Conservation (phyloP, 768 basidiomycete species). For the Termitomyces sp. region DNA sequence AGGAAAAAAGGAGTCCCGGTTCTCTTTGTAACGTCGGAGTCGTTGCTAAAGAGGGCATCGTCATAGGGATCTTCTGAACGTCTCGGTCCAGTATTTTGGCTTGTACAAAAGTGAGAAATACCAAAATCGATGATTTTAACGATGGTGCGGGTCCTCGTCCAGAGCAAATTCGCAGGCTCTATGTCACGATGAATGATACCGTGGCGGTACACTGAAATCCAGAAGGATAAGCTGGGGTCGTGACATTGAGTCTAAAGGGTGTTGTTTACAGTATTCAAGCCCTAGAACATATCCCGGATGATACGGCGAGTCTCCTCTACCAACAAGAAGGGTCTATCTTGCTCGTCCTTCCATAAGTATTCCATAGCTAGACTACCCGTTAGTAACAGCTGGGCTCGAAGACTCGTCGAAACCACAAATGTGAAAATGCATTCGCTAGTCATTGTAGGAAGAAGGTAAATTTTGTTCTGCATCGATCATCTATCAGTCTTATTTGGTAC, state of each 20-base stretch:
- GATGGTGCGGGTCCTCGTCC: conserved; percentile 44
- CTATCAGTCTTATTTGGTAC: conserved; percentile 85
- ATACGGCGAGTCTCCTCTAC: conserved; percentile 36
- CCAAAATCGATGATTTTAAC: conserved; percentile 94
- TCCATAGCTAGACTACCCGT: conserved; percentile 32
- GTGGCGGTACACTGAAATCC: conserved; percentile 34
- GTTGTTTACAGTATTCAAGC: conserved; percentile 36
- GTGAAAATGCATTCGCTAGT: conserved; percentile 45
- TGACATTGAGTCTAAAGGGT: too few relatives aligned
- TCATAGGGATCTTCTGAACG: conserved; percentile 18
- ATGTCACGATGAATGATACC: conserved; percentile 86
- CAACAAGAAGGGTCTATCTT: conserved; percentile 28
- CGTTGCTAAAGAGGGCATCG: conserved; percentile 27
- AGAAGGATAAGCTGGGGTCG: background rate
- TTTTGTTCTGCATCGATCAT: conserved; percentile 80
- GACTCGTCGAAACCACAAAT: background rate
- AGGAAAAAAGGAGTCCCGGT: conserved; percentile 42
- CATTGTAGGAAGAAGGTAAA: conserved; percentile 54
- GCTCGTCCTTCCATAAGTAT: conserved; percentile 33
- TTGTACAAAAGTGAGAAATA: conserved; percentile 29
- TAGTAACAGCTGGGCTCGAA: background rate
- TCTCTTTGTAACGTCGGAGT: conserved; percentile 33
- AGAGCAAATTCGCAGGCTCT: conserved; percentile 86
- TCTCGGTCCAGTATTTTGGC: background rate
- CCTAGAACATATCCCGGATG: conserved; percentile 37